These are phyloP conservation scores for Fusarium sp. DNA, from an alignment of 2,329 filamentous ascomycete species.

Conservation along the genomic window DNA sequence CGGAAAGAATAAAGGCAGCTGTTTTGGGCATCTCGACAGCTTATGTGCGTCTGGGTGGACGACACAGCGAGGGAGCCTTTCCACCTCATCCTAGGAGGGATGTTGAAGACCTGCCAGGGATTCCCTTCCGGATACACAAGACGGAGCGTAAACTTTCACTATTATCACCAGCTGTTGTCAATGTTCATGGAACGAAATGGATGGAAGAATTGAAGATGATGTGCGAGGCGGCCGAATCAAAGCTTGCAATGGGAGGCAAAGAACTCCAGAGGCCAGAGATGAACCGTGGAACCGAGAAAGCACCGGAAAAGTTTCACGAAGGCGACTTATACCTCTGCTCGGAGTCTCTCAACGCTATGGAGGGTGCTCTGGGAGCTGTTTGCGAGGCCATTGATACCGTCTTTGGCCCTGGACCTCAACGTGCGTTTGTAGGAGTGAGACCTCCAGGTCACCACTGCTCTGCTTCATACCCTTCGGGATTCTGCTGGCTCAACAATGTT, in stretches of 20 bases:
- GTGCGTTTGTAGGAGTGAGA: constrained; percentile 90
- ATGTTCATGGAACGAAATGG: constrained; percentile 90
- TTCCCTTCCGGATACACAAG: constrained; percentile 86
- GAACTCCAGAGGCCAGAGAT: constrained; percentile 77
- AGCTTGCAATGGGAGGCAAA: constrained; percentile 77
- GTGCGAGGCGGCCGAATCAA: constrained; percentile 81
- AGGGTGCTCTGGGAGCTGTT: constrained; percentile 90
- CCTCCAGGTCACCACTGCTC: constrained; percentile 97
- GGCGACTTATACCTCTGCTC: constrained; percentile 90
- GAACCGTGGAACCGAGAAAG: constrained; percentile 57
- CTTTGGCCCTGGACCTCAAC: constrained; percentile 70
- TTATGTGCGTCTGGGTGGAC: constrained; percentile 86
- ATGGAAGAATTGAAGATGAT: constrained; percentile 89
- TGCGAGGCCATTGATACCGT: constrained; percentile 91
- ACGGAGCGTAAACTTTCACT: constrained; percentile 76
- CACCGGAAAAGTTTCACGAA: constrained; percentile 73
- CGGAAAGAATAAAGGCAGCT: constrained; percentile 86
- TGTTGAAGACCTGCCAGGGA: constrained; percentile 60
- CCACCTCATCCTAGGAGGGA: constrained; percentile 70
- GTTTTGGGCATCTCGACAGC: constrained; percentile 83
- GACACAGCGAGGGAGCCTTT: constrained; percentile 74
- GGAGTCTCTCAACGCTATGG: constrained; percentile 85
- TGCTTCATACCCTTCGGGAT: constrained; percentile 85
- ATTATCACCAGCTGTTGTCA: constrained; percentile 78
- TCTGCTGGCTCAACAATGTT: constrained; percentile 99